Percentiles rank a stretch among this genome's conserved stretches.
These are phyloP conservation scores for Ophiostoma novo-ulmi DNA, from an alignment of 2,329 filamentous ascomycete species.

Conservation along the genomic window DNA sequence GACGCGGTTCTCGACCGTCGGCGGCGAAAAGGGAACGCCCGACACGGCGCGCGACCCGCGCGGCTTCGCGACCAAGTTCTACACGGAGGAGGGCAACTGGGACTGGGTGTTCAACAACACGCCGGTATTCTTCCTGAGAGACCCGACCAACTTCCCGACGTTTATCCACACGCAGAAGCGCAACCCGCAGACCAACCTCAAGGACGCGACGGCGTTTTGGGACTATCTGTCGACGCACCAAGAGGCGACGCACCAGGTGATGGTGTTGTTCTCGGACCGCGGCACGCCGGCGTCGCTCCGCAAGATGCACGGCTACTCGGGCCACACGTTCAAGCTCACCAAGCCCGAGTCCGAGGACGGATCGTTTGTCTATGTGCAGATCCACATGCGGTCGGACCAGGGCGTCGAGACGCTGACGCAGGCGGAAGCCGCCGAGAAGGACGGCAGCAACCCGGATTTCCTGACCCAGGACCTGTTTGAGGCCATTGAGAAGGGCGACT, in stretches of 20 bases:
- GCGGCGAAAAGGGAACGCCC: slow-evolving; percentile 65
- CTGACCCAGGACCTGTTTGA: slow-evolving; percentile 60
- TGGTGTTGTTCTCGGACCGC: slow-evolving; percentile 61
- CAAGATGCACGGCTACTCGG: slow-evolving; percentile 63
- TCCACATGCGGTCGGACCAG: slow-evolving; percentile 60
- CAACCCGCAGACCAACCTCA: slow-evolving; percentile 65
- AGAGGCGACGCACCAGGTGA: slow-evolving; percentile 58
- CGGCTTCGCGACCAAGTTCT: slow-evolving; percentile 70
- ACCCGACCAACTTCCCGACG: slow-evolving; percentile 68
- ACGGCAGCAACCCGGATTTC: slow-evolving; percentile 56
- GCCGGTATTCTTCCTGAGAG: slow-evolving; percentile 70
- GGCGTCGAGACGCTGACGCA: slow-evolving; percentile 57
- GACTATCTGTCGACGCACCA: slow-evolving; percentile 54
- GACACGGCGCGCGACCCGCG: slow-evolving; percentile 74
- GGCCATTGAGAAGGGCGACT: slow-evolving; percentile 56
- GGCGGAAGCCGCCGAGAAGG: slow-evolving; percentile 50
- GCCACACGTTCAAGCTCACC: slow-evolving; percentile 62
- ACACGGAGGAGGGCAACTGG: slow-evolving; percentile 71
- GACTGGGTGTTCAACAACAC: slow-evolving; percentile 70
- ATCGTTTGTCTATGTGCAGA: slow-evolving; percentile 60
- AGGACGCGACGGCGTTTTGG: slow-evolving; percentile 62
- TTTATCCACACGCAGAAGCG: slow-evolving; percentile 77
- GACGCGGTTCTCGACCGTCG: slow-evolving; percentile 68
- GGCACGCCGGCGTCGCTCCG: slow-evolving; percentile 62
- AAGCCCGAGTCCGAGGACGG: slow-evolving; percentile 60